Percentiles rank a stretch among this genome's conserved stretches.
These are phyloP conservation scores for Flaveria brownii DNA, from an alignment of 129 eudicot species.

Conservation along the genomic window DNA sequence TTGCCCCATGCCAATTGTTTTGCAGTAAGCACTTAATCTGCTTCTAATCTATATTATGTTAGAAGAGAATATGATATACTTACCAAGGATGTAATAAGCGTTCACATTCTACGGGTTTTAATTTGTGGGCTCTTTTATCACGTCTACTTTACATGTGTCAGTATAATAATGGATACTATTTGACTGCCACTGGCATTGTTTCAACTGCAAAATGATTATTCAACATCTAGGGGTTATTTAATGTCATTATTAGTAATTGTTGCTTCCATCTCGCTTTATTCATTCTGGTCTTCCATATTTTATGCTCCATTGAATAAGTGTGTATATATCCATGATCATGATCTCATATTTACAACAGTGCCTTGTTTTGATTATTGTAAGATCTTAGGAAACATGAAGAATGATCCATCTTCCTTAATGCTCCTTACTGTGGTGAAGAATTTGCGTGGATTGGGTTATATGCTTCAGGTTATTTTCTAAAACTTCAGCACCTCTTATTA, in stretches of 20 bases:
- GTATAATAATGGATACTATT: conserved; percentile 10
- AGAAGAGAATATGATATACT: background rate
- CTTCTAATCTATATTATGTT: background rate
- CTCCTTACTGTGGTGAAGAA: conserved; percentile 75
- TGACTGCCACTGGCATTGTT: conserved; percentile 3
- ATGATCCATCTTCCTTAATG: conserved; percentile 77
- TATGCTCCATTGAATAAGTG: conserved; percentile 7
- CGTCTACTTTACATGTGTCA: conserved; percentile 2
- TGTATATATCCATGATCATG: conserved; percentile 25
- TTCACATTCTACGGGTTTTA: conserved; percentile 1
- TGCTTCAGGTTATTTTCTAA: conserved; percentile 59
- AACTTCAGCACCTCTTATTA: conserved; percentile 14
- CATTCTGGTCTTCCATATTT: conserved; percentile 11
- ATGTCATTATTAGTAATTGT: background rate
- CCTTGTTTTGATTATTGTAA: conserved; percentile 50
- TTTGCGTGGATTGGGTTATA: conserved; percentile 62
- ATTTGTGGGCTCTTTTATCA: conserved; percentile 11
- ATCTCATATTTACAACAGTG: conserved; percentile 32
- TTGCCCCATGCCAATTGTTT: background rate
- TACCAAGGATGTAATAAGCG: background rate
- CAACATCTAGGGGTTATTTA: background rate
- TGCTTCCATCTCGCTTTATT: conserved; percentile 9
- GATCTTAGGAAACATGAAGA: conserved; percentile 87
- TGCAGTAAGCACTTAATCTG: background rate
- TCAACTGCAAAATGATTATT: background rate